Evolutionary conservation across 768 basidiomycete species (phyloP).

Genomic region (Rhizopogon vulgaris): DNA sequence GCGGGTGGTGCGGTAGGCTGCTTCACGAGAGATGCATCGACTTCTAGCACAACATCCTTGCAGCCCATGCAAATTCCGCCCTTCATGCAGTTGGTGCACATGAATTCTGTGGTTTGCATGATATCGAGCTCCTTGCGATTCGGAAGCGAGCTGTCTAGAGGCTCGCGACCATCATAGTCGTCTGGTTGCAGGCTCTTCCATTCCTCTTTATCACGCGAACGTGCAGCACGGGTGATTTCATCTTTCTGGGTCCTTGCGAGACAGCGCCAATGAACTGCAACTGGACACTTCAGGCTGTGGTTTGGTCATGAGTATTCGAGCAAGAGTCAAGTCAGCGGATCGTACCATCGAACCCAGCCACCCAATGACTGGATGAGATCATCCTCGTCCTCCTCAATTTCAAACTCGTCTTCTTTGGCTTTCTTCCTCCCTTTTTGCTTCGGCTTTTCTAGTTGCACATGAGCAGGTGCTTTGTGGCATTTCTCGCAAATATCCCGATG

Average conservation of each 20-base stretch:
- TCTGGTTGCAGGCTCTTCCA: slow-evolving; percentile 27
- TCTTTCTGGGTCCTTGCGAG: slow-evolving; percentile 59
- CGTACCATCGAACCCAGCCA: slow-evolving; percentile 83
- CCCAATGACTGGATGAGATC: slow-evolving; percentile 48
- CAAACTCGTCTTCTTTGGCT: slow-evolving; percentile 44
- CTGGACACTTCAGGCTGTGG: slow-evolving; percentile 67
- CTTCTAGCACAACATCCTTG: slow-evolving; percentile 46
- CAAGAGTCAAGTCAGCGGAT: slow-evolving; percentile 3
- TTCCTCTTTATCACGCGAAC: slow-evolving; percentile 40
- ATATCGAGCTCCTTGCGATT: slow-evolving; percentile 42
- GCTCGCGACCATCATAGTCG: slow-evolving; percentile 14
- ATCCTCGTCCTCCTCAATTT: slow-evolving; percentile 44
- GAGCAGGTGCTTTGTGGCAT: slow-evolving; percentile 56
- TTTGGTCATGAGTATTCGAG: slow-evolving; percentile 5
- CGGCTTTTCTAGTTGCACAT: slow-evolving; percentile 39
- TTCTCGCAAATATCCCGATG: slow-evolving; percentile 70
- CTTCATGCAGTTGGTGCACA: slow-evolving; percentile 69
- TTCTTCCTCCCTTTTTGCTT: slow-evolving; percentile 36
- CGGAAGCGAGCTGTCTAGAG: slow-evolving; percentile 25
- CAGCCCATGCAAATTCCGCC: slow-evolving; percentile 79
- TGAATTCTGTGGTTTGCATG: slow-evolving; percentile 69
- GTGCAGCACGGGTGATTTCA: slow-evolving; percentile 65
- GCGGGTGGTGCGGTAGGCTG: slow-evolving; percentile 5
- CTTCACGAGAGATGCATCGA: slow-evolving; percentile 30
- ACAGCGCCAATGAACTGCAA: slow-evolving; percentile 74